Conservation (phyloP, 2,329 filamentous ascomycete species). For the Alternaria ventricosa region DNA sequence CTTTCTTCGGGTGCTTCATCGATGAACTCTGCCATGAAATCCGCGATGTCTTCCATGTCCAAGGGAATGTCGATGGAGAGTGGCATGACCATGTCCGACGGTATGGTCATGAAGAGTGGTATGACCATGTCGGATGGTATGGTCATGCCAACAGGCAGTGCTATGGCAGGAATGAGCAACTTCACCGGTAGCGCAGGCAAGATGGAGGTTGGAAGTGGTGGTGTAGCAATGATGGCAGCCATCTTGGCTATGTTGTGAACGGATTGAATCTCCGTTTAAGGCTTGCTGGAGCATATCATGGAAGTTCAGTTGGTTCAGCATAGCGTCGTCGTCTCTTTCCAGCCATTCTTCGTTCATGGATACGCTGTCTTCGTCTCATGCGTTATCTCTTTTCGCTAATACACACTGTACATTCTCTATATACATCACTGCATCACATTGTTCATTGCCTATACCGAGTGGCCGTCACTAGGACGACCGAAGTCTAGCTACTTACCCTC, state of each 20-base stretch:
- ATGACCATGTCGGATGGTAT: not conserved
- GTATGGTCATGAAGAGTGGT: constrained; percentile 20
- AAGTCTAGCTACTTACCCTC: not conserved
- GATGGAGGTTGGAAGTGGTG: constrained; percentile 6
- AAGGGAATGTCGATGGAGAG: constrained; percentile 28
- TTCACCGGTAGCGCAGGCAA: constrained; percentile 11
- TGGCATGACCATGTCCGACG: constrained; percentile 46
- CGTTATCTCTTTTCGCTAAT: not conserved
- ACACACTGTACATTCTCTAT: not conserved
- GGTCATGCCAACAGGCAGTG: constrained; percentile 9
- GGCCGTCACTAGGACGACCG: not conserved
- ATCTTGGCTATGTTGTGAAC: constrained; percentile 14
- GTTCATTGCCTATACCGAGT: not conserved
- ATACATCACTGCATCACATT: not conserved
- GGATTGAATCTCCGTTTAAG: not conserved
- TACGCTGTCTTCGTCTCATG: not conserved
- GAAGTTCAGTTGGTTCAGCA: not conserved
- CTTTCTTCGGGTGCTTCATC: not conserved
- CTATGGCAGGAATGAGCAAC: constrained; percentile 36
- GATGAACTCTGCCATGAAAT: constrained; percentile 25
- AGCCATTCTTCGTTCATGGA: not conserved
- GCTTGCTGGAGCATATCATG: not conserved
- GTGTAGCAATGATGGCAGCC: constrained; percentile 17
- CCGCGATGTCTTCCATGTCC: constrained; percentile 47
- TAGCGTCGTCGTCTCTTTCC: not conserved